phyloP scores from a whole-genome alignment of 1,284 basidiomycete genomes.

The Puccinia brachypodii region DNA sequence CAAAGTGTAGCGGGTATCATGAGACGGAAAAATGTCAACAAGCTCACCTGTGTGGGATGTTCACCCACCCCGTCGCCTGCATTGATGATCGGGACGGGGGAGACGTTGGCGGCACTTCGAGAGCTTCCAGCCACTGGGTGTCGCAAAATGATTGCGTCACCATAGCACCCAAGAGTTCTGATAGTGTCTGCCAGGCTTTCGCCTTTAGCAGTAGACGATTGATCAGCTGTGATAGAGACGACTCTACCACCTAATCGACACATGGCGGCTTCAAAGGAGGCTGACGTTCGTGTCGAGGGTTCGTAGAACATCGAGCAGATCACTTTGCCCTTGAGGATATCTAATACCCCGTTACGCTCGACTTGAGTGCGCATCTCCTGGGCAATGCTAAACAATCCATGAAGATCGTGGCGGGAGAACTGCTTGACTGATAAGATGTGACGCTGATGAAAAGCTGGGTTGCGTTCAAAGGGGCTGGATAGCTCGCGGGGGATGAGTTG shows the following conservation, averaged over 20 bases:
- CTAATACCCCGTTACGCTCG: slow-evolving; percentile 83
- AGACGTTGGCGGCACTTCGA: slow-evolving; percentile 87
- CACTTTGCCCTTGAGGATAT: slow-evolving; percentile 86
- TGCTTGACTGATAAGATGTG: slow-evolving; percentile 95
- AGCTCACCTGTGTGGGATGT: slow-evolving; percentile 77
- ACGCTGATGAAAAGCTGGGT: slow-evolving; percentile 70
- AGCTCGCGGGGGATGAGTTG: slow-evolving; percentile 13
- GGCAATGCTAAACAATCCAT: slow-evolving; percentile 90
- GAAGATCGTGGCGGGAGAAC: slow-evolving; percentile 84
- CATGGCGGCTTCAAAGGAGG: slow-evolving; percentile 99
- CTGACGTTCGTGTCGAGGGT: slow-evolving; percentile 90
- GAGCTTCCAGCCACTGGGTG: slow-evolving; percentile 92
- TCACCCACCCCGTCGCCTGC: slow-evolving; percentile 97
- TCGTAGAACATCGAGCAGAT: slow-evolving; percentile 98
- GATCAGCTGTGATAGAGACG: slow-evolving; percentile 75
- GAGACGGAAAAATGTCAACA: not conserved
- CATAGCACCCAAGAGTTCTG: slow-evolving; percentile 91
- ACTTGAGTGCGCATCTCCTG: slow-evolving; percentile 96
- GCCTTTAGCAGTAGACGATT: slow-evolving; percentile 89
- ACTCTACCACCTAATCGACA: slow-evolving; percentile 95
- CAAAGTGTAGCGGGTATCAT: not conserved
- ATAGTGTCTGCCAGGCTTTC: slow-evolving; percentile 92
- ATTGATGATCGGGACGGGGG: slow-evolving; percentile 92
- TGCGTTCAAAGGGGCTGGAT: slow-evolving; percentile 57
- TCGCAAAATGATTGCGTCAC: slow-evolving; percentile 89